phyloP scores from a whole-genome alignment of 257 asterid genomes.

The Paulownia fortunei region DNA sequence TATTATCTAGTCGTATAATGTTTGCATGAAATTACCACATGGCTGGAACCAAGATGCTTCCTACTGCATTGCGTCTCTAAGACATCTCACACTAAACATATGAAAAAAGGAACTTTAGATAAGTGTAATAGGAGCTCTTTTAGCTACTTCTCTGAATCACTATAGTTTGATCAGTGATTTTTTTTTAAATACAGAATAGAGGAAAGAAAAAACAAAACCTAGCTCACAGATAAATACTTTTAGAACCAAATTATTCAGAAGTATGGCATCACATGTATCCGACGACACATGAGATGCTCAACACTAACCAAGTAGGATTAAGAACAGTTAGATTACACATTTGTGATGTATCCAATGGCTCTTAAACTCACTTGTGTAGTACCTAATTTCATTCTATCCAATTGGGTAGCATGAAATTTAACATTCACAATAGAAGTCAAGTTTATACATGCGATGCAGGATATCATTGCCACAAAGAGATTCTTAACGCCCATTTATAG shows the following conservation, averaged over 20 bases:
- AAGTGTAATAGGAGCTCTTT: no score
- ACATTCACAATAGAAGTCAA: background rate
- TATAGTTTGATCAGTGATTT: no score
- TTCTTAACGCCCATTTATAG: background rate
- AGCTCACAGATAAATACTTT: no score
- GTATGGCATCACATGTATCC: no score
- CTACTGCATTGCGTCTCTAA: background rate
- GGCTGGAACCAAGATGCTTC: background rate
- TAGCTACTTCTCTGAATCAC: no score
- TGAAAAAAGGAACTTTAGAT: no score
- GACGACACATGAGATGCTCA: background rate
- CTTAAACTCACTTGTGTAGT: background rate
- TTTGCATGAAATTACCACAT: no score
- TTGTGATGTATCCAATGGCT: background rate
- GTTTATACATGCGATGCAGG: background rate
- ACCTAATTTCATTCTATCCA: background rate
- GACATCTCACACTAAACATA: background rate
- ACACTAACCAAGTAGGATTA: background rate
- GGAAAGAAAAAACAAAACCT: no score
- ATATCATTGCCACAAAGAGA: background rate
- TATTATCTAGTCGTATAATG: no score
- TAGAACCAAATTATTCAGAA: no score
- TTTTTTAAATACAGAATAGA: no score
- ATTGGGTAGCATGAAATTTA: background rate
- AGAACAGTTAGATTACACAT: background rate